Base-by-base conservation (phyloP, 139 green algal species). In the Chlorella sp. region DNA sequence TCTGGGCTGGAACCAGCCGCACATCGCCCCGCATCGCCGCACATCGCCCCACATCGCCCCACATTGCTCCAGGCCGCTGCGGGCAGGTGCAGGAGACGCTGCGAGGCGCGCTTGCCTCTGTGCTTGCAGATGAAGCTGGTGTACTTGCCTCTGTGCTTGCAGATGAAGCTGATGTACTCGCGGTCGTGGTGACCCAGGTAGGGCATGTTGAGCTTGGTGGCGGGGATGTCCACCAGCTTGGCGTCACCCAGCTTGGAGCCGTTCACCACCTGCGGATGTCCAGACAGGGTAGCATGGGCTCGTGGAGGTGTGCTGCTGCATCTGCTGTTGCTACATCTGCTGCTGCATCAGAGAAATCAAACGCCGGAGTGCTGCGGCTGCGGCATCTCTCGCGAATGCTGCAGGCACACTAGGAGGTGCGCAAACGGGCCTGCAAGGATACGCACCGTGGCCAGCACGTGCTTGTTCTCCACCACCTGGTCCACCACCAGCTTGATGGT, bases 121-220 rank as follows among this genome's bases (percentile, higher is more conserved):
- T 80, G 67, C 31, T 68, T 64, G 61, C 69, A 61, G 33, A 71
- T 62, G 30, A 84, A 84, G 49, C 67, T 29, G 17, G 4, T 23
- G 61, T n/a, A 35, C 23, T 67, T 29, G 50, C 63, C 63, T 30
- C 22, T 62, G 62, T 80, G 67, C 31, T 68, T 64, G 61, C 69
- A 61, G 33, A 71, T 62, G 30, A 84, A 84, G 49, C 67, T 29
- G 31, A 86, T 74, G 71, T 85, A 77, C 5, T 76, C 70, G 24
- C 69, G 71, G 80, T 88, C 83, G 31, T 81, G 80, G 5, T 66
- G 61, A 2, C 55, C 75, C 60, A 88, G 60, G 35, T 73, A 70
- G 27, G 72, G 68, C 3, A 81, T 62, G 49, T 81, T 73, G 23
- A 88, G 76, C 70, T 76, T 78, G 29, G 79, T 74, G 22, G 71